A percentile compares a stretch with the other conserved stretches of the same genome.
These are phyloP conservation scores for Pseudomicrostroma phylloplanum DNA, from an alignment of 1,284 basidiomycete species.

Conservation along the genomic window DNA sequence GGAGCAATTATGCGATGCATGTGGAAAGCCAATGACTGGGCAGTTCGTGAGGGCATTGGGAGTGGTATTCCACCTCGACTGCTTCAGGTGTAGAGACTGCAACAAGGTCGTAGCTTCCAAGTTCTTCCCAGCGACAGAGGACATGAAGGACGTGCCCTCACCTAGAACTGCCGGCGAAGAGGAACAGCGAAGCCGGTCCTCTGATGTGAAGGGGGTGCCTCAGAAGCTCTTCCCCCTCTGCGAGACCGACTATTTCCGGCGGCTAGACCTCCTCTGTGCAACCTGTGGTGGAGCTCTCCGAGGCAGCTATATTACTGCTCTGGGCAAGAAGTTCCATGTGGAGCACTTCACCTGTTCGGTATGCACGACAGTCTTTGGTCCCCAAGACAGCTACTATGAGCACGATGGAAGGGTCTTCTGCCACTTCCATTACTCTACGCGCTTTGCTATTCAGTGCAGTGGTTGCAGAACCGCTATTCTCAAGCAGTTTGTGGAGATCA, in stretches of 20 bases:
- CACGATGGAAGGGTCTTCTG: conserved; percentile 81
- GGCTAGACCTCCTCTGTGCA: conserved; percentile 90
- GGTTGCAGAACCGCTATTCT: conserved; percentile 97
- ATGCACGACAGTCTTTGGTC: conserved; percentile 90
- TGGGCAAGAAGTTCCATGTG: conserved; percentile 98
- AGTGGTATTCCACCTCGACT: conserved; percentile 88
- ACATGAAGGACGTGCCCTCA: conserved; percentile 62
- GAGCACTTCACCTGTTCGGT: conserved; percentile 99
- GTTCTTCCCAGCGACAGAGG: conserved; percentile 71
- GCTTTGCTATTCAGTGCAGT: conserved; percentile 95
- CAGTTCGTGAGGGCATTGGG: conserved; percentile 94
- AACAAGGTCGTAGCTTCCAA: conserved; percentile 92
- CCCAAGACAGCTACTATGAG: conserved; percentile 98
- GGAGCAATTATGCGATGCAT: conserved; percentile 43
- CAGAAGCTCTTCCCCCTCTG: conserved; percentile 56
- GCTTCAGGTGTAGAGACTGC: conserved; percentile 90
- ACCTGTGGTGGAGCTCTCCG: conserved; percentile 89
- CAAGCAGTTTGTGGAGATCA: conserved; percentile 99
- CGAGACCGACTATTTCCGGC: conserved; percentile 93
- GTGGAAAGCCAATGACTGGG: conserved; percentile 62
- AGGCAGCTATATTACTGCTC: conserved; percentile 97
- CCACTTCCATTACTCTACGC: conserved; percentile 83
- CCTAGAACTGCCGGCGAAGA: conserved; percentile 54
- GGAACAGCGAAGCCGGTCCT: background rate
- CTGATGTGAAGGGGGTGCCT: conserved; percentile 12